Base-by-base conservation (phyloP, 805 yeast species). In the Schwanniomyces occidentalis region DNA sequence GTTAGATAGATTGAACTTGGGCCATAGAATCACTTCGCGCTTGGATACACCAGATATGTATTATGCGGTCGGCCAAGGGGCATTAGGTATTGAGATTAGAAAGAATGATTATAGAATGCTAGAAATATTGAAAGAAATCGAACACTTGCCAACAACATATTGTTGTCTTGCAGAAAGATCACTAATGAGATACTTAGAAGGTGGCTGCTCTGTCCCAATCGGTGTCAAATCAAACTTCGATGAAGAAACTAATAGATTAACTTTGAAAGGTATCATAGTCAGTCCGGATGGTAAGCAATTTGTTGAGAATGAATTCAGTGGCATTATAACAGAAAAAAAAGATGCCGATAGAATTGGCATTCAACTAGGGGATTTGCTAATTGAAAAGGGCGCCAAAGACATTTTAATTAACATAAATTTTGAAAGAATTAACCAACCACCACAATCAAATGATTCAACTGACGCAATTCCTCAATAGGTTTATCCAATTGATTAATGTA, bases 41-140 rank as follows among this genome's bases (percentile, higher is more conserved):
- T 70, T 93, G 43, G 78, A 82, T 37, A 72, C 80, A 4, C 84
- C 86, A 21, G 85, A 82, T 36, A 86, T 91, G 95, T 84, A 80
- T 56, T 86, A 91, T 56, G 96, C 99, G 1, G 96, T 93, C 29
- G 99, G 99, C n/a, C 99, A 93, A 66, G 99, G 99, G 44, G 98
- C 98, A 0, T 63, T 93, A 28, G 99, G 98, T 13, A 68, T 93
- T 17, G 99, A 93, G 64, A 86, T 91, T 46, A 75, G 95, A 49
- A 73, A 73, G 39, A 75, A 73, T 40, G 96, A 93, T 58, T 52
- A 59, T 5, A 64, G 68, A 32, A 76, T 85, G 61, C 65, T 65
- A 47, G 60, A 71, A 36, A 69, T 90, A 13, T 75, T 95, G 48
- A 59, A 71, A 12, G 69, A 76, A 38, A 77, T 91, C 41, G 82